Evolutionary conservation across 148 eudicot species (phyloP), one percentile per base, ranked within the genome.

Genomic region (Oxyria digyna): DNA sequence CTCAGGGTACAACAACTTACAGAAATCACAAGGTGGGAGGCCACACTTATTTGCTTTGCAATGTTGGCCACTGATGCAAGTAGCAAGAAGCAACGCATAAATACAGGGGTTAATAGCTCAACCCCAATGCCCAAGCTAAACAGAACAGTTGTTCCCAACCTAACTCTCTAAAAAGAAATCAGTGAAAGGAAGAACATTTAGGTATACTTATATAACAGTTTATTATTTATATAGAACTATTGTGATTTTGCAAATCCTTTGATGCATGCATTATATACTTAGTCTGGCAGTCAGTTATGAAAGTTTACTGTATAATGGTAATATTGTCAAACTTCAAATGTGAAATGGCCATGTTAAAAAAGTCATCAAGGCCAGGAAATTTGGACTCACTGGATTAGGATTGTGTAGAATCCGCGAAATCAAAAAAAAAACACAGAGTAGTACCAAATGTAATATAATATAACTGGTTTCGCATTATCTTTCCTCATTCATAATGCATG

Each of bases 81-180:
- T 74, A 93, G 86, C 75, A 93, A 80, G 80, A 93, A 93, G 85
- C 90, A 85, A 29, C 78, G 77, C 6, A 96, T 95, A 82, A 87
- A 87, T 68, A 77, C 85, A 11, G 95, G 95, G 69, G 98, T 93
- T 89, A 93, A 72, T 82, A 93, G 80, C 81, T 93, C 98, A 40
- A 93, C 71, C 71, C 91, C 98, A 77, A 93, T 85, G 87, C 98
- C 89, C 83, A 93, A 77, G 78, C 95, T 93, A 88, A 93, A 93
- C 74, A 93, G 68, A 49, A 85, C 81, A 9, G 98, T 86, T 50
- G 98, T 93, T 40, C 83, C 81, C 62, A 93, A 87, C 84, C 98
- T 85, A 33, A 89, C 96, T 75, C 90, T 87, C 37, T 62, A 62
- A 62, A 55, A 24, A 62, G 0, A 17, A 62, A 26, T 12, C 37